These are phyloP conservation scores for Polytrichum commune DNA, from an alignment of 225 moss, liverwort and hornwort genomes.

Conservation along the genomic window DNA sequence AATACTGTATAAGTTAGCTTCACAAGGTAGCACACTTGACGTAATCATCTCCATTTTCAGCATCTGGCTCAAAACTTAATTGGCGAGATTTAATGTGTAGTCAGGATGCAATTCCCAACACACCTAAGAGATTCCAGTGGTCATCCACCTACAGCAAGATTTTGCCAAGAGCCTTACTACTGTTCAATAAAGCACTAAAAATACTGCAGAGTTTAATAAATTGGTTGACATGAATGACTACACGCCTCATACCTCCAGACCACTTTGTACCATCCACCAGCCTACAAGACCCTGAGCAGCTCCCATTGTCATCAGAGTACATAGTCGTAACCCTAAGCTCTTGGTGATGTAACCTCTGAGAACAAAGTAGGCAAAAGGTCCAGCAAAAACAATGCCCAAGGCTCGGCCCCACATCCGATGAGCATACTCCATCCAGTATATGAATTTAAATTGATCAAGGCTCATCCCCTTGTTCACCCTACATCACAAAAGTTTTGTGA, in stretches of 20 bases:
- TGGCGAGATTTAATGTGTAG: no score
- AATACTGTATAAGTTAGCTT: no score
- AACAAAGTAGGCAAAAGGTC: slow-evolving; percentile 91
- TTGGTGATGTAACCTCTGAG: slow-evolving; percentile 85
- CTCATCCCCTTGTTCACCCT: slow-evolving; percentile 92
- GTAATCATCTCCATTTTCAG: no score
- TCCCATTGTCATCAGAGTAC: slow-evolving; percentile 94
- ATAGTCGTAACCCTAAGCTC: slow-evolving; percentile 72
- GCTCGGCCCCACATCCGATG: slow-evolving; percentile 92
- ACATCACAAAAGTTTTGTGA: slow-evolving; percentile 17
- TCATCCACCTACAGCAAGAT: no score
- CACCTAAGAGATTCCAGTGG: no score
- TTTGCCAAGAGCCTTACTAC: no score
- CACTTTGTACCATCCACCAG: slow-evolving; percentile 99
- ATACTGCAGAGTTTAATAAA: no score
- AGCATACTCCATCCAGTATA: slow-evolving; percentile 99
- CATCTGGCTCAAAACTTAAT: no score
- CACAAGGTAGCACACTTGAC: no score
- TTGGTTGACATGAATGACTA: neutral
- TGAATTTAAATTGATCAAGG: slow-evolving; percentile 88
- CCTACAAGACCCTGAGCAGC: slow-evolving; percentile 95
- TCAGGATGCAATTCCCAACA: no score
- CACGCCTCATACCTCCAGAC: slow-evolving; percentile 72
- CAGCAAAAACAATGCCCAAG: slow-evolving; percentile 90
- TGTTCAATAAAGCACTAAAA: no score